A percentile compares a stretch with the other conserved stretches of the same genome.
phyloP scores from a whole-genome alignment of 306 rosid genomes.

The Urtica urens region DNA sequence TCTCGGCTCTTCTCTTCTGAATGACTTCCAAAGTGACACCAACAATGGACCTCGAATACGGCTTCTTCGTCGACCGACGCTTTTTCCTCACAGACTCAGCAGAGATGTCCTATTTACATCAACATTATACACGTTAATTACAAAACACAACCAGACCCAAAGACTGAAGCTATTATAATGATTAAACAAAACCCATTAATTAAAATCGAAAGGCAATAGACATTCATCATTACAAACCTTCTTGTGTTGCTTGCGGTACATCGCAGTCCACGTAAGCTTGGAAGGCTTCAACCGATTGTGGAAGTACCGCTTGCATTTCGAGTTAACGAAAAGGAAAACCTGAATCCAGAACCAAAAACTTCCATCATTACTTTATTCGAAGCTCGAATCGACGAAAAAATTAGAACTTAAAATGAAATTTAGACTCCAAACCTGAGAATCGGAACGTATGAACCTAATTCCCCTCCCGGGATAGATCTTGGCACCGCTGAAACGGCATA shows the following conservation, averaged over 20 bases:
- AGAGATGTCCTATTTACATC: slow-evolving; percentile 27
- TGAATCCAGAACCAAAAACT: not conserved
- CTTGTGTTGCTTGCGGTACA: slow-evolving; percentile 44
- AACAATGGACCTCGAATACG: slow-evolving; percentile 42
- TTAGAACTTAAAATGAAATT: not conserved
- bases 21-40: slow-evolving; percentile 42
- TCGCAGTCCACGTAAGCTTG: slow-evolving; percentile 45
- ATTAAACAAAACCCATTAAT: no score
- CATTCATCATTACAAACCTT: slow-evolving; percentile 19
- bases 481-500: slow-evolving; percentile 81
- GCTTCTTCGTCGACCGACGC: slow-evolving; percentile 32
- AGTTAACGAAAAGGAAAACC: slow-evolving; percentile 39
- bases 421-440: slow-evolving; percentile 96
- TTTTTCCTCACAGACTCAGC: slow-evolving; percentile 36
- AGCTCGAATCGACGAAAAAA: not conserved
- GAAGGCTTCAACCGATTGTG: slow-evolving; percentile 44
- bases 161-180: no score
- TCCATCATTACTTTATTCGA: not conserved
- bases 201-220: no score
- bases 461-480: slow-evolving; percentile 89
- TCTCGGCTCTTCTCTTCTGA: slow-evolving; percentile 32
- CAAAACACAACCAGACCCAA: not conserved
- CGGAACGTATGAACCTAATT: slow-evolving; percentile 66
- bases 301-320: slow-evolving; percentile 46
- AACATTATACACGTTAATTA: not conserved